Evolutionary conservation across 148 eudicot genomes (phyloP).

Genomic region (Spergularia marina): DNA sequence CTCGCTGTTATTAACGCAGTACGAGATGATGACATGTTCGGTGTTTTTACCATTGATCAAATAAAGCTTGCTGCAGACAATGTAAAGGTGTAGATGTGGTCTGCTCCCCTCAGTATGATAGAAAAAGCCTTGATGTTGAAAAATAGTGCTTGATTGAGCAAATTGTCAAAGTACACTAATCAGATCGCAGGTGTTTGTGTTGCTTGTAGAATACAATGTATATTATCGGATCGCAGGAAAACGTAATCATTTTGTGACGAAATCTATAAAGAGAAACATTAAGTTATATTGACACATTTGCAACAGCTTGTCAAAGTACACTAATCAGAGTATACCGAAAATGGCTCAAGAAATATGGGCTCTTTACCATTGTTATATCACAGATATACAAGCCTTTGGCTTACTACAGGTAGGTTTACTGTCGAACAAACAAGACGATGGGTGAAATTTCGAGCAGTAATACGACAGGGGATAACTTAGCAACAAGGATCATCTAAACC

Average conservation of each 20-base stretch:
- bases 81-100: conserved; percentile 45
- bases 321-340: neutral
- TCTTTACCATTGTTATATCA: neutral
- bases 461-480: neutral
- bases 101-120: neutral
- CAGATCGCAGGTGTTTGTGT: no score
- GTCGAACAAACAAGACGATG: neutral
- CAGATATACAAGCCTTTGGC: neutral
- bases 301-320: no score
- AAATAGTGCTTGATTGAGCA: no score
- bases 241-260: neutral
- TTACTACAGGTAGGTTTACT: neutral
- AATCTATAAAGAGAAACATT: no score
- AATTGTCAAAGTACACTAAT: no score
- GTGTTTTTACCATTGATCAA: conserved; percentile 82
- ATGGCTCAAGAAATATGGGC: neutral
- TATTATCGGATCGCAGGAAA: neutral
- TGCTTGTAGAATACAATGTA: no score
- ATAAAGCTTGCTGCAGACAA: conserved; percentile 84
- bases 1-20: conserved; percentile 70
- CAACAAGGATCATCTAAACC: no score
- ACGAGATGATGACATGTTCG: conserved; percentile 79
- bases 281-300: no score
- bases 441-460: neutral
- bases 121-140: neutral